Base-by-base conservation (phyloP, 1,284 basidiomycete genomes). In the Pholiota adiposa region DNA sequence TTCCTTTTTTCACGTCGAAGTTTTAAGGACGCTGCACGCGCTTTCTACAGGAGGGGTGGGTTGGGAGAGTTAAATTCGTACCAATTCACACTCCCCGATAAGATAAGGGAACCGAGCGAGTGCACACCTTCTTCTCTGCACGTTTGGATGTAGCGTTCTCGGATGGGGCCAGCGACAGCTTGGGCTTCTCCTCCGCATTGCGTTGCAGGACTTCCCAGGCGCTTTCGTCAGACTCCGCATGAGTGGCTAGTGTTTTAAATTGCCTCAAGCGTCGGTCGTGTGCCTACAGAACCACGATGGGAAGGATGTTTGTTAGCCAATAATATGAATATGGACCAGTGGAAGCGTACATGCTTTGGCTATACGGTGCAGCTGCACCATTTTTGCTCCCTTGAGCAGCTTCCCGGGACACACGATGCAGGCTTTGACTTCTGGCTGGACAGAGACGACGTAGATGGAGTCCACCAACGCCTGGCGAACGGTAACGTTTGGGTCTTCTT, bases 321-420 rank as follows among this genome's bases (percentile, higher is more conserved):
- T 25, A 58, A 48, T 34, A 56, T 56, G 21, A 31, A 46, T 50
- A 54, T 49, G 27, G 21, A 60, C 36, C 40, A 65, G 61, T 58
- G 52, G 62, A 70, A 79, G 66, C 70, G 61, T 67, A 85, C 89
- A 74, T 80, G 88, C 92, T 70, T 83, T 85, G 53, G 90, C 89
- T 18, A 75, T 77, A 59, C 81, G 75, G 74, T 95, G 93, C 11
- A 83, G 74, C 59, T 80, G 75, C 14, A 83, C 78, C 85, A 91
- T 88, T 54, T 78, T 79, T 12, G 70, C 62, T 56, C 85, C 84
- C 73, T 93, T 93, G 54, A 95, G 77, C 18, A 82, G 67, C 70
- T 90, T 93, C 33, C 87, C 87, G 4, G 89, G 92, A 72, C 93
- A 95, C 8, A 90, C 70, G 3, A 90, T 80, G 69, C 93, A 94